phyloP scores from a whole-genome alignment of 2,329 filamentous ascomycete species.

The Paraphoma sp. region DNA sequence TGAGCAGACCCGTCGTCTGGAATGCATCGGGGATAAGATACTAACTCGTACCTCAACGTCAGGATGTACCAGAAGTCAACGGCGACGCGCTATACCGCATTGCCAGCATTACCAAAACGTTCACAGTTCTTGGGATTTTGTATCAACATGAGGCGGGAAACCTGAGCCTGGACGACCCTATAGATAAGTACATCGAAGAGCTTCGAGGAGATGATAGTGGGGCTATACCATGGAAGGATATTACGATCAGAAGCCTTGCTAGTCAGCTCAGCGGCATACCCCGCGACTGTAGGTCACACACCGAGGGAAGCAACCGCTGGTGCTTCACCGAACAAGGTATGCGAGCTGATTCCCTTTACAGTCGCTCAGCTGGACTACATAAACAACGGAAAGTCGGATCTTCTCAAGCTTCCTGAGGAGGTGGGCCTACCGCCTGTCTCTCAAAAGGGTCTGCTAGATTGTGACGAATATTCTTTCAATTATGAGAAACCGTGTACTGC shows the following conservation, averaged over 20 bases:
- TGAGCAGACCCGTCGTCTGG: no score
- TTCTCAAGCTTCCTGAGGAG: conserved; percentile 9
- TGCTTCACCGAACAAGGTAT: conserved; percentile 31
- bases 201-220: conserved; percentile 36
- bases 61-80: conserved; percentile 44
- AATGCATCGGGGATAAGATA: no score
- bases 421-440: conserved; percentile 46
- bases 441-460: conserved; percentile 37
- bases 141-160: conserved; percentile 43
- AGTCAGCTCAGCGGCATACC: conserved; percentile 53
- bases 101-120: conserved; percentile 46
- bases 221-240: conserved; percentile 49
- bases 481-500: conserved; percentile 38
- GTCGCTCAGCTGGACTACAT: conserved; percentile 40
- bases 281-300: conserved; percentile 39
- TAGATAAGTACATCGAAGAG: conserved; percentile 43
- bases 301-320: not conserved
- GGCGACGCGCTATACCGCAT: conserved; percentile 51
- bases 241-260: conserved; percentile 51
- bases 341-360: conserved; percentile 26
- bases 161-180: conserved; percentile 42
- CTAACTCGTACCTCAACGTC: no score
- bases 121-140: conserved; percentile 42
- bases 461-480: conserved; percentile 43
- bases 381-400: conserved; percentile 15